Conservation (phyloP, 176 grass and related monocot genomes). For the Elymus sibiricus region DNA sequence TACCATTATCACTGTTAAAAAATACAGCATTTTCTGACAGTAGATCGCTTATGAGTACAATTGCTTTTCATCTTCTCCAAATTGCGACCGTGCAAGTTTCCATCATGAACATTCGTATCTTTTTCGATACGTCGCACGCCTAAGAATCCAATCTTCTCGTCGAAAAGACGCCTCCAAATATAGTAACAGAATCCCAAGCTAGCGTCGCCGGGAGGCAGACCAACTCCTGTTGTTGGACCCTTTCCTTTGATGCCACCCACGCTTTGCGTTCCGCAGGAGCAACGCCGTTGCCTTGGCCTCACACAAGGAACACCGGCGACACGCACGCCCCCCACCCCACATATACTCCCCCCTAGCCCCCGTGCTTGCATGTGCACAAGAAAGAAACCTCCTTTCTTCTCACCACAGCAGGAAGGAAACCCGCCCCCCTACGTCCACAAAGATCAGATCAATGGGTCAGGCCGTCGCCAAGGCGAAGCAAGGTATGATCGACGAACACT, state of each 20-base stretch:
- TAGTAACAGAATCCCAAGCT: conserved; percentile 13
- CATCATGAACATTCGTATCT: background rate
- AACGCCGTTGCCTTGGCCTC: conserved; percentile 39
- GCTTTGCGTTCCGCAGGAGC: conserved; percentile 53
- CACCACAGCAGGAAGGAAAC: background rate
- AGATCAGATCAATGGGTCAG: conserved; percentile 32
- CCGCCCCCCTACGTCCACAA: background rate
- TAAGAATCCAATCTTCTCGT: background rate
- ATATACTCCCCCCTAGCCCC: background rate
- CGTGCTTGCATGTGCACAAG: conserved; percentile 14
- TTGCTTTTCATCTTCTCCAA: background rate
- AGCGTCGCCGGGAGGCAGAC: background rate
- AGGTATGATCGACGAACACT: conserved; percentile 11
- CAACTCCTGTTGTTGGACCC: conserved; percentile 24
- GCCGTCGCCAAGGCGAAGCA: conserved; percentile 28
- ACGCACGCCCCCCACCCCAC: background rate
- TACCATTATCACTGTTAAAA: background rate
- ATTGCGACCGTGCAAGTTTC: background rate
- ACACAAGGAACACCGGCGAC: conserved; percentile 28
- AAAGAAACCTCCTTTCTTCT: background rate
- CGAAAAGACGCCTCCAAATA: background rate
- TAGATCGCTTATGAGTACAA: background rate
- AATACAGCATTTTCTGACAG: background rate
- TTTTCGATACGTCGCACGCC: background rate
- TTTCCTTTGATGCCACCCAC: conserved; percentile 42